phyloP scores from a whole-genome alignment of 2,329 filamentous ascomycete species.

The Escovopsis sp. region DNA sequence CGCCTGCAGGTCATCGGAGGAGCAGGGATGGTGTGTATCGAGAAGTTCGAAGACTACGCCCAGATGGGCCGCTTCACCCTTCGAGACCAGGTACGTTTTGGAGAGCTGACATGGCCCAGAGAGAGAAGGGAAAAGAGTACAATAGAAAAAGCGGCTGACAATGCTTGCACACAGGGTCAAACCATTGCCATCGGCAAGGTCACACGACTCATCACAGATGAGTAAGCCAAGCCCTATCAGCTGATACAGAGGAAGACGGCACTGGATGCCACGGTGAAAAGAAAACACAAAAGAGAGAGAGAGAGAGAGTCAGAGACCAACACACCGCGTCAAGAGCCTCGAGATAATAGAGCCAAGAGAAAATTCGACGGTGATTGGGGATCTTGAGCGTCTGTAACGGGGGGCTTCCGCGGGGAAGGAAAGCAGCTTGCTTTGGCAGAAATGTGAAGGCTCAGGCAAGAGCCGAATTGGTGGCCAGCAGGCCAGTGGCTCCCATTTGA shows the following conservation, averaged over 20 bases:
- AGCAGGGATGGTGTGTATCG: conserved; percentile 78
- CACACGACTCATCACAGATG: conserved; percentile 56
- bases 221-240: not conserved
- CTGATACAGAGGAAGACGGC: no score
- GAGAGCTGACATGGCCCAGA: not conserved
- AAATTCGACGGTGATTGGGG: no score
- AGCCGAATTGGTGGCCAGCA: no score
- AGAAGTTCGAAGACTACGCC: conserved; percentile 89
- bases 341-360: no score
- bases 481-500: no score
- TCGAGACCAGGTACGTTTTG: conserved; percentile 57
- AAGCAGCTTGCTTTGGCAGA: not conserved
- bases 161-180: conserved; percentile 53
- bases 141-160: not conserved
- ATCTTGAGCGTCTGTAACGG: no score
- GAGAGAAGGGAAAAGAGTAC: not conserved
- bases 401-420: no score
- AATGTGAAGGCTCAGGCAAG: not conserved
- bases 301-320: not conserved
- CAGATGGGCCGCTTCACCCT: conserved; percentile 87
- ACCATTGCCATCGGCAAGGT: conserved; percentile 99
- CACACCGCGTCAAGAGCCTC: no score
- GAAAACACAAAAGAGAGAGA: not conserved
- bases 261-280: not conserved
- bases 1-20: conserved; percentile 76